Base-by-base conservation (phyloP, 768 basidiomycete species). In the Kwoniella newhampshirensis region DNA sequence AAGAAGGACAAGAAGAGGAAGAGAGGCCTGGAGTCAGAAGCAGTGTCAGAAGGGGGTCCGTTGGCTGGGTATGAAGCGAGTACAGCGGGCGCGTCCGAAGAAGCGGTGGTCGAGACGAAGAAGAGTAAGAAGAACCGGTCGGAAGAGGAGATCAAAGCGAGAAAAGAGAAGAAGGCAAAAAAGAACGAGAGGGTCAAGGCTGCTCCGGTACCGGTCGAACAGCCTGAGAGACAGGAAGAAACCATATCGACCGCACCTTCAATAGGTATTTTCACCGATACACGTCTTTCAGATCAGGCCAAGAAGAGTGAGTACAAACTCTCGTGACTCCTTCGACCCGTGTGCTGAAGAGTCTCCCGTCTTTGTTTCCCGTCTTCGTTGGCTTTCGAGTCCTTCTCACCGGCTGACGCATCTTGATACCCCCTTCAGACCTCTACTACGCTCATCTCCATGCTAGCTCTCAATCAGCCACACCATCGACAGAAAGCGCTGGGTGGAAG, bases 301-400 rank as follows among this genome's bases (percentile, higher is more conserved):
- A 60, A 66, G 57, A 70, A 66, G 56, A 60, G 68, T 70, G 25
- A 54, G 64, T 59, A n/a, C n/a, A n/a, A n/a, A n/a, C n/a, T n/a
- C n/a, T n/a, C n/a, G n/a, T n/a, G n/a, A n/a, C n/a, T n/a, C n/a
- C n/a, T n/a, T n/a, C n/a, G n/a, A n/a, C n/a, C n/a, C n/a, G n/a
- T n/a, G n/a, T n/a, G n/a, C n/a, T n/a, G n/a, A n/a, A n/a, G n/a
- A n/a, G n/a, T n/a, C n/a, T n/a, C n/a, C n/a, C n/a, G n/a, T n/a
- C n/a, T n/a, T n/a, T n/a, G n/a, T n/a, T n/a, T n/a, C n/a, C n/a
- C n/a, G n/a, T n/a, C n/a, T n/a, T n/a, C n/a, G n/a, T n/a, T n/a
- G n/a, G n/a, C n/a, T n/a, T n/a, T n/a, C n/a, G n/a, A n/a, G n/a
- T n/a, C n/a, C n/a, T n/a, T n/a, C n/a, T n/a, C n/a, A n/a, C n/a